Evolutionary conservation across 1,284 basidiomycete genomes (phyloP).

Genomic region (Trametes polyzona): DNA sequence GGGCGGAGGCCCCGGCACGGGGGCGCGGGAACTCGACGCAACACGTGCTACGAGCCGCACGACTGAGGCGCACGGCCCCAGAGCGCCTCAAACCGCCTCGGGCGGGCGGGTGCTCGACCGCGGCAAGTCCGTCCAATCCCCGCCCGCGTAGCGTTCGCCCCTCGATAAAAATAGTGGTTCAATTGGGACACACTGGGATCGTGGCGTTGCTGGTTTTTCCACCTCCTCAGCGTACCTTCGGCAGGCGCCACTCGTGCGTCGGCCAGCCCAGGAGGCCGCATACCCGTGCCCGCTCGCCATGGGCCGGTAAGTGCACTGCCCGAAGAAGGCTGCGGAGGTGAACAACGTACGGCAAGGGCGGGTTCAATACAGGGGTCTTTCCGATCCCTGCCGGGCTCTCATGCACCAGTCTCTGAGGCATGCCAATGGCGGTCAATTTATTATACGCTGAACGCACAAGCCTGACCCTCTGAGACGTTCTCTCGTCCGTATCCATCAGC

Average conservation of each 20-base stretch:
- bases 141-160: not conserved
- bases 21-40: not conserved
- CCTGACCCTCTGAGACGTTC: not conserved
- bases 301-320: not conserved
- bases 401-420: not conserved
- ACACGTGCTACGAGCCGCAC: constrained; percentile 5
- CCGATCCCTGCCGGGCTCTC: not conserved
- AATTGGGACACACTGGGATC: not conserved
- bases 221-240: not conserved
- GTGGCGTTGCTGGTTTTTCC: constrained; percentile 2
- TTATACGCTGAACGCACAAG: not conserved
- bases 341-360: not conserved
- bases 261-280: not conserved
- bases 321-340: not conserved
- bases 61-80: not conserved
- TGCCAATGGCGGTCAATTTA: not conserved
- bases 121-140: not conserved
- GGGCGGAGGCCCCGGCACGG: not conserved
- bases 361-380: not conserved
- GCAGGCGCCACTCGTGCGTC: not conserved
- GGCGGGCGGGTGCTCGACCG: not conserved
- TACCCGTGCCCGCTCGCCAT: not conserved
- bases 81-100: not conserved
- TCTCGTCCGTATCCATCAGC: not conserved
- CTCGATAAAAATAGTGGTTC: constrained; percentile 1